A percentile compares a stretch with the other conserved stretches of the same genome.
Evolutionary conservation across 2,329 filamentous ascomycete species (phyloP).

Genomic region (Scleromitrula shiraiana): DNA sequence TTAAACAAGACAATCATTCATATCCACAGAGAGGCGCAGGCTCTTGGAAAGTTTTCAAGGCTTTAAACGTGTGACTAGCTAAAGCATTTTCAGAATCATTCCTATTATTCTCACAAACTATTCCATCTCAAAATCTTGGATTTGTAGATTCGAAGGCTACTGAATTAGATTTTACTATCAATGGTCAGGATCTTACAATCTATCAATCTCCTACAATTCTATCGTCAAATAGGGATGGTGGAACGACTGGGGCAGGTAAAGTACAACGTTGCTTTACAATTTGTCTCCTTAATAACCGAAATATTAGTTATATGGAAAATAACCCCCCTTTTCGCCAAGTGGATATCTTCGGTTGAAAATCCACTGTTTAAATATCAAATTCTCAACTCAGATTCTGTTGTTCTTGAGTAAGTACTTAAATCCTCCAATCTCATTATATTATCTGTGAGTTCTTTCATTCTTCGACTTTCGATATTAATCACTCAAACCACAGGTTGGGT

Average conservation of each 20-base stretch:
- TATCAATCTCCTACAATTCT: constrained; percentile 79
- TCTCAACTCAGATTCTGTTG: constrained; percentile 45
- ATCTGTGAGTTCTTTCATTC: neutral
- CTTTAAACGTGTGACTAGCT: too few species aligned
- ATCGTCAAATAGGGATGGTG: constrained; percentile 63
- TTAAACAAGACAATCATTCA: neutral
- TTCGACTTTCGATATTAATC: too few species aligned
- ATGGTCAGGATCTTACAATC: constrained; percentile 63
- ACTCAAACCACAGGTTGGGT: constrained; percentile 70
- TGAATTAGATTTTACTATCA: constrained; percentile 59
- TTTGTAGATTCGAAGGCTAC: constrained; percentile 69
- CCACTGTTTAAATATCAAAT: constrained; percentile 49
- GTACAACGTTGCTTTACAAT: constrained; percentile 3
- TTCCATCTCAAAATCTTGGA: constrained; percentile 71
- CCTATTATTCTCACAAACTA: constrained; percentile 68
- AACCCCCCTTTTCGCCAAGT: constrained; percentile 72
- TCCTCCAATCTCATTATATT: neutral
- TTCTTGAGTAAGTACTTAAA: neutral
- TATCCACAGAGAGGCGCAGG: neutral
- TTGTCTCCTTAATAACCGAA: neutral
- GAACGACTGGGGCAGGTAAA: constrained; percentile 64
- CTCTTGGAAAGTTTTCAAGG: neutral
- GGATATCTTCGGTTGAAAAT: constrained; percentile 60
- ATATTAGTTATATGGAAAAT: constrained; percentile 78
- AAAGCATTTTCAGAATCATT: constrained; percentile 64